A percentile compares a stretch with the other conserved stretches of the same genome.
Conservation (phyloP, 768 basidiomycete species). For the Leccinum subgranulosum region DNA sequence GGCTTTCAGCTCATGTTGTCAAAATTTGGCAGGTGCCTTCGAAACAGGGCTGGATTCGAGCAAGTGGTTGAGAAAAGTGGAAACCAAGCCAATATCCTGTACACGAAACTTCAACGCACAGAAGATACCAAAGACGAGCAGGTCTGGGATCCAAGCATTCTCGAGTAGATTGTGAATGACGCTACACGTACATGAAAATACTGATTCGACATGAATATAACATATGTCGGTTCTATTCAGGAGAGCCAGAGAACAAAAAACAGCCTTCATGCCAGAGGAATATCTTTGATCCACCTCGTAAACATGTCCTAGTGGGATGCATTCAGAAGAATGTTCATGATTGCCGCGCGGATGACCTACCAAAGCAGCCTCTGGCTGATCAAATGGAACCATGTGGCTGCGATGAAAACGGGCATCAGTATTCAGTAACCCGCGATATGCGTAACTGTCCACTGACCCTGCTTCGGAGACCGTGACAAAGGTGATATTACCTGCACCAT, state of each 20-base stretch:
- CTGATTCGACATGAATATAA: background rate
- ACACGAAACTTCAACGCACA: background rate
- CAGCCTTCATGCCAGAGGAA: constrained; percentile 37
- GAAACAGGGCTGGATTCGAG: background rate
- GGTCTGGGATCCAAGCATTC: background rate
- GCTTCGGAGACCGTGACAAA: constrained; percentile 78
- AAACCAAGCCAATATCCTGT: background rate
- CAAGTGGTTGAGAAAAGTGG: background rate
- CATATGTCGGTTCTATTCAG: background rate
- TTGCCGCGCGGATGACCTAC: constrained; percentile 37
- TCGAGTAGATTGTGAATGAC: background rate
- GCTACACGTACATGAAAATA: background rate
- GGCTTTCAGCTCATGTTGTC: no score
- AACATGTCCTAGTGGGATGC: constrained; percentile 48
- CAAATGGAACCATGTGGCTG: constrained; percentile 88
- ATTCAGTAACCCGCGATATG: background rate
- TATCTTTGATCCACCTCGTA: constrained; percentile 54
- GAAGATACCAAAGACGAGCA: background rate
- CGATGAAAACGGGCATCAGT: constrained; percentile 11
- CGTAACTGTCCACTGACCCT: constrained; percentile 49
- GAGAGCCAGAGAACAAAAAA: background rate
- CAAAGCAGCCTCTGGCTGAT: constrained; percentile 85
- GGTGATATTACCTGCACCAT: constrained; percentile 78
- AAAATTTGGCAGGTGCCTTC: no score
- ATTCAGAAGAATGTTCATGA: background rate